These are phyloP conservation scores for Penicillium subrubescens DNA, from an alignment of 495 filamentous ascomycete genomes.

Conservation along the genomic window DNA sequence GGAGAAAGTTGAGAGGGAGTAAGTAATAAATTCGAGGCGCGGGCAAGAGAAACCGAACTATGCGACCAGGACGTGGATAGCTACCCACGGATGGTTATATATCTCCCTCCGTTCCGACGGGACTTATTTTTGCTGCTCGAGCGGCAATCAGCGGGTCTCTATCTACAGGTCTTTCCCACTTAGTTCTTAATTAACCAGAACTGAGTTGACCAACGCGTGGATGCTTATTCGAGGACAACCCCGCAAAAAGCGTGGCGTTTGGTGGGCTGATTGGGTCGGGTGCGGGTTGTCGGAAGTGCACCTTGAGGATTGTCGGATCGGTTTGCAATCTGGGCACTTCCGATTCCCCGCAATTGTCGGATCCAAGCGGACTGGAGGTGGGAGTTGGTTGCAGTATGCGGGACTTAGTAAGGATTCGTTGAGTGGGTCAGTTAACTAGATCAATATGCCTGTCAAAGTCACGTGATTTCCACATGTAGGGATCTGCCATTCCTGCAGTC, in stretches of 20 bases:
- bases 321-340: neutral
- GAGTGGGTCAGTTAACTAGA: too few relatives aligned
- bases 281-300: slow-evolving; percentile 20
- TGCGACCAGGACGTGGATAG: neutral
- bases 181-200: neutral
- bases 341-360: neutral
- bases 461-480: neutral
- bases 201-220: slow-evolving; percentile 24
- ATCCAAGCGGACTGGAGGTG: neutral
- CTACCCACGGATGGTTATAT: slow-evolving; percentile 11
- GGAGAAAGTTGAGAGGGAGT: neutral
- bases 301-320: slow-evolving; percentile 10
- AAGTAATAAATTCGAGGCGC: neutral
- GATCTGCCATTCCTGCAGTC: neutral
- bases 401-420: neutral
- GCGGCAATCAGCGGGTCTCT: slow-evolving; percentile 11
- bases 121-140: slow-evolving; percentile 8
- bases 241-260: slow-evolving; percentile 17
- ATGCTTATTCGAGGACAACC: slow-evolving; percentile 29
- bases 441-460: neutral
- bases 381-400: neutral
- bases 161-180: neutral
- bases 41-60: neutral
- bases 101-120: slow-evolving; percentile 18
- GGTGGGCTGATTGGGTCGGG: slow-evolving; percentile 22